Evolutionary conservation across 805 yeast species (phyloP), one percentile per base, ranked within the genome.

Genomic region (Cyberlindnera subsufficiens): DNA sequence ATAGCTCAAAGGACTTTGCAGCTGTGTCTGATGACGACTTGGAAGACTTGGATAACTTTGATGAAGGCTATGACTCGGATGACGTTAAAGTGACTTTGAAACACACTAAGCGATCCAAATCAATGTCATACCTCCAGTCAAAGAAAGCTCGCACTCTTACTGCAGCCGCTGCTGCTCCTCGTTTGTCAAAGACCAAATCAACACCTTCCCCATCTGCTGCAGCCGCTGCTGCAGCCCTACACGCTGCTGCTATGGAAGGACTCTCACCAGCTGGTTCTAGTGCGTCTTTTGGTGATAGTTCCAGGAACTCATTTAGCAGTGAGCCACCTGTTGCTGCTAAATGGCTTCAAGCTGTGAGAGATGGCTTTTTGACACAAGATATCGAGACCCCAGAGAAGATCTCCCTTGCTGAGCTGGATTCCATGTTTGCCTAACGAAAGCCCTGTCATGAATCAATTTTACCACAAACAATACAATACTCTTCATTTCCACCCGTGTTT

Each of bases 111-210:
- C 68, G 87, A 52, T 79, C 86, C 13, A 80, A 80, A 58, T 80
- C 86, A 14, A 71, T 58, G 78, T 75, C 82, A 31, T 78, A 74
- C 52, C 62, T 79, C 42, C 68, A 74, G 37, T 64, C 68, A 47
- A 79, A 80, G 59, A 75, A 74, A 58, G 64, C 71, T 37, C 69
- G 69, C 19, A 46, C 61, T 15, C 33, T 58, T 36, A 83, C 91
- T 13, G 87, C 87, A 16, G 91, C 91, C 18, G 89, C 89, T 11
- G 88, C 87, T 20, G 86, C 91, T 30, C 93, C 93, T 44, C 70
- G 91, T 55, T 75, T 83, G 10, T 82, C 88, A n/a, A 76, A 78
- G 49, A 68, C 75, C 30, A 73, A 80, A 5, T 64, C 75, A 41
- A 69, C 78, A 6, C 78, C 74, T 46, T 68, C 78, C 32, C 80